Percentiles rank a stretch among this genome's conserved stretches.
phyloP scores from a whole-genome alignment of 2,329 filamentous ascomycete species.

The Neodidymelliopsis sp. region DNA sequence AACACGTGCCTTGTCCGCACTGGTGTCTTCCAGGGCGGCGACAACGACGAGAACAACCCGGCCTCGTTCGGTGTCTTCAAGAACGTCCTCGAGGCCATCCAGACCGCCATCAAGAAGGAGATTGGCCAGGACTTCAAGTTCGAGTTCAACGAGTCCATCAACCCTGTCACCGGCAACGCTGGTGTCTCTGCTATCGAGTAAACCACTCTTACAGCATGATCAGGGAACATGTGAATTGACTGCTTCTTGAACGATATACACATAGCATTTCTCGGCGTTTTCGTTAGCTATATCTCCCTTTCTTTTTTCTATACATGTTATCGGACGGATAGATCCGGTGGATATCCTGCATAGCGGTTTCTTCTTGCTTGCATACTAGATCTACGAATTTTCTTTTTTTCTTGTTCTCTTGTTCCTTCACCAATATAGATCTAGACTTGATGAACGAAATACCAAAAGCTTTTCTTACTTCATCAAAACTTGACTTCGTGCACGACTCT shows the following conservation, averaged over 20 bases:
- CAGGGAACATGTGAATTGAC: no score
- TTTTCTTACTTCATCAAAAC: constrained; percentile 7
- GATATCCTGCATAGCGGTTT: constrained; percentile 23
- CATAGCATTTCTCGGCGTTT: constrained; percentile 18
- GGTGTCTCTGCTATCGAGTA: constrained; percentile 65
- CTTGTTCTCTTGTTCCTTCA: no score
- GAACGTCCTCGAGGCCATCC: constrained; percentile 75
- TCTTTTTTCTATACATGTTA: background rate
- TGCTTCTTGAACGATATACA: no score
- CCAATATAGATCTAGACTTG: constrained; percentile 5
- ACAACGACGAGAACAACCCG: constrained; percentile 78
- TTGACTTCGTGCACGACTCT: background rate
- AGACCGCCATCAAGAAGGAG: constrained; percentile 72
- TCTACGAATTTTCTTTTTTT: constrained; percentile 17
- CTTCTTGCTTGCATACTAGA: constrained; percentile 22
- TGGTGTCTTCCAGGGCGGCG: constrained; percentile 78
- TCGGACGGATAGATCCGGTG: constrained; percentile 20
- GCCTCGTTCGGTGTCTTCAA: constrained; percentile 79
- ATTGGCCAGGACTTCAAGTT: constrained; percentile 78
- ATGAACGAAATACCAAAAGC: constrained; percentile 8
- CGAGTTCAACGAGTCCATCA: constrained; percentile 74
- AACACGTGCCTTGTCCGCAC: constrained; percentile 81
- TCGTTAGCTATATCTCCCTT: constrained; percentile 1
- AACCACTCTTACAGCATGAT: constrained; percentile 14
- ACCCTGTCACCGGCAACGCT: constrained; percentile 67